Evolutionary conservation across 345 rosid species (phyloP).

Genomic region (Capsella bursapastoris): DNA sequence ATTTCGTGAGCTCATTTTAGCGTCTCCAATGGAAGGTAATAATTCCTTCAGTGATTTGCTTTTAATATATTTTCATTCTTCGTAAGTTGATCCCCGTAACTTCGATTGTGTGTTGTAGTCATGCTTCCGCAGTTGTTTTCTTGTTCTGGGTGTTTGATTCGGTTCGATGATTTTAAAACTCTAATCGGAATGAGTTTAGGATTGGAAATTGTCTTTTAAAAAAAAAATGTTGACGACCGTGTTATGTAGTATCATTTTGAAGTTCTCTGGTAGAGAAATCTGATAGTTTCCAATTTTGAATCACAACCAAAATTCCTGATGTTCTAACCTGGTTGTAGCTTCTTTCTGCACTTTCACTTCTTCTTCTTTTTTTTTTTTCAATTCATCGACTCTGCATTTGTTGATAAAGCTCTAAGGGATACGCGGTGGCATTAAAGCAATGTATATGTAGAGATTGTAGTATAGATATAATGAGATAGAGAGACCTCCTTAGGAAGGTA

Average conservation of each 20-base stretch:
- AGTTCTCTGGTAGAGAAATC: not conserved
- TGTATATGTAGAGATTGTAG: too few species aligned
- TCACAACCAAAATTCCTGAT: not conserved
- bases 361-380: not conserved
- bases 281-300: not conserved
- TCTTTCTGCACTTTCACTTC: not conserved
- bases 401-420: not conserved
- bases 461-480: not conserved
- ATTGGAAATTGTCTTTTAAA: not conserved
- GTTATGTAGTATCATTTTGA: not conserved
- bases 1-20: slow-evolving; percentile 14
- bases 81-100: not conserved
- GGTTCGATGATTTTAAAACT: slow-evolving; percentile 13
- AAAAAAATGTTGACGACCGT: slow-evolving; percentile 9
- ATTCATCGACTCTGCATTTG: not conserved
- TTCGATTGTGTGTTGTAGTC: not conserved
- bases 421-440: not conserved
- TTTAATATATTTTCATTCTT: not conserved
- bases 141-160: slow-evolving; percentile 15
- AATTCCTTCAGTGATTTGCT: not conserved
- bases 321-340: not conserved
- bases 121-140: not conserved
- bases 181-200: not conserved
- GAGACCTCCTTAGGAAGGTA: not conserved
- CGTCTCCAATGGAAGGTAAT: slow-evolving; percentile 42